These are phyloP conservation scores for Citrullus amarus DNA, from an alignment of 306 rosid genomes.

Conservation along the genomic window DNA sequence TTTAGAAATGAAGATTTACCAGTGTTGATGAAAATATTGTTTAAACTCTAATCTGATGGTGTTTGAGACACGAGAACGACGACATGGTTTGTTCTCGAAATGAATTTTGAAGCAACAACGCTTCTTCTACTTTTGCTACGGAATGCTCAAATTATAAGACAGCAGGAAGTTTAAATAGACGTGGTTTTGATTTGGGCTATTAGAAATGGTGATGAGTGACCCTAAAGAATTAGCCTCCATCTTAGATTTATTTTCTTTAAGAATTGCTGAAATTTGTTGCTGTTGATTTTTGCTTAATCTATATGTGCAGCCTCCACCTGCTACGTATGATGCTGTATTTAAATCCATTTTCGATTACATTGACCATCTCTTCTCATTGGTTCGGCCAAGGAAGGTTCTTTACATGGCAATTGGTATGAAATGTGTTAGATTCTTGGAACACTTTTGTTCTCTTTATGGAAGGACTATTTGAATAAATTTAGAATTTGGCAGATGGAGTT, in stretches of 20 bases:
- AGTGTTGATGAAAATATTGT: not conserved
- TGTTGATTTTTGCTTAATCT: slow-evolving; percentile 4
- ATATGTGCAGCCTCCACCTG: slow-evolving; percentile 69
- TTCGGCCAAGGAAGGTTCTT: slow-evolving; percentile 93
- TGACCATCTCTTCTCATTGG: slow-evolving; percentile 78
- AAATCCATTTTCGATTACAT: slow-evolving; percentile 70
- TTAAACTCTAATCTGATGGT: not conserved
- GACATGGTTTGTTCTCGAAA: not conserved
- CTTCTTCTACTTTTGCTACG: not conserved
- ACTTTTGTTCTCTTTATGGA: not conserved
- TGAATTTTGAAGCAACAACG: not conserved
- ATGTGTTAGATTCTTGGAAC: not conserved
- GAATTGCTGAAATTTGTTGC: not conserved
- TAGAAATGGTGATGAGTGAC: not conserved
- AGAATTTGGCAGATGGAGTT: slow-evolving; percentile 59
- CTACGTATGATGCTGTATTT: slow-evolving; percentile 71
- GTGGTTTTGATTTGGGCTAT: not conserved
- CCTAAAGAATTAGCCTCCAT: not conserved
- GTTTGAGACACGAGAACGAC: not conserved
- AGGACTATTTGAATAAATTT: not conserved
- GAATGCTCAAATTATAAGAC: not conserved
- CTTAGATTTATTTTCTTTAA: not conserved
- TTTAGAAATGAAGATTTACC: not conserved
- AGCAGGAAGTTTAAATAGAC: not conserved
- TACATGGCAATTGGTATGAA: slow-evolving; percentile 79